Base-by-base conservation (phyloP, 2,329 filamentous ascomycete genomes). In the Cordyceps cateniannulata region DNA sequence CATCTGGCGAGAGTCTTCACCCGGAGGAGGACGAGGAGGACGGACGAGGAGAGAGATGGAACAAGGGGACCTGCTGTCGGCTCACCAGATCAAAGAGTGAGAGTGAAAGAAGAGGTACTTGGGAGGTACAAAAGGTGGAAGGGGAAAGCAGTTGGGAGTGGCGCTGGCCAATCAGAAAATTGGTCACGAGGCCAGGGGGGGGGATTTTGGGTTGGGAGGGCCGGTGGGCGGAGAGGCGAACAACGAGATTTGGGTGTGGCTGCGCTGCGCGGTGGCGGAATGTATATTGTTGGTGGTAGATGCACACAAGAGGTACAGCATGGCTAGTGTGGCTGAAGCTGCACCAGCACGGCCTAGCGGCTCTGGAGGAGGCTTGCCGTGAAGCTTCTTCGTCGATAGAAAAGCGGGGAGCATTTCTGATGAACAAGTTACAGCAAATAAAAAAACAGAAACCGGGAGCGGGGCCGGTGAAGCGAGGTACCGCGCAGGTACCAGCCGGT, bases 101-200 rank as follows among this genome's bases (percentile, higher is more conserved):
- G 38, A n/a, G 38, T n/a, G 10, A 45, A 20, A 35, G 54, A 50
- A 6, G 38, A 40, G 38, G 38, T 40, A n/a, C 38, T 40, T 40
- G 38, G 4, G 68, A 10, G 32, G 14, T 18, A 25, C 29, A 32
- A 32, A n/a, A 10, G 29, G 8, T 9, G 29, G 29, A 32, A 7
- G 9, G 35, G 38, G 16, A 25, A 29, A 12, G 29, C 20, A 38
- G 35, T 18, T 44, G 45, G 56, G 70, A 25, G 69, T 66, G 68
- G 65, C 38, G 61, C 66, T 56, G 69, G 65, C 73, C 73, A 75
- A 75, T 75, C 71, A 75, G 67, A 75, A 75, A 74, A 73, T 67
- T 70, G 70, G 68, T 68, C 70, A 68, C 68, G 66, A 63, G 63
- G 65, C 66, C 69, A 38, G 35, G 25, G 35, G 66, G 66, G 67